These are phyloP conservation scores for Daldinia eschscholtzii DNA, from an alignment of 2,329 filamentous ascomycete genomes.

Conservation along the genomic window DNA sequence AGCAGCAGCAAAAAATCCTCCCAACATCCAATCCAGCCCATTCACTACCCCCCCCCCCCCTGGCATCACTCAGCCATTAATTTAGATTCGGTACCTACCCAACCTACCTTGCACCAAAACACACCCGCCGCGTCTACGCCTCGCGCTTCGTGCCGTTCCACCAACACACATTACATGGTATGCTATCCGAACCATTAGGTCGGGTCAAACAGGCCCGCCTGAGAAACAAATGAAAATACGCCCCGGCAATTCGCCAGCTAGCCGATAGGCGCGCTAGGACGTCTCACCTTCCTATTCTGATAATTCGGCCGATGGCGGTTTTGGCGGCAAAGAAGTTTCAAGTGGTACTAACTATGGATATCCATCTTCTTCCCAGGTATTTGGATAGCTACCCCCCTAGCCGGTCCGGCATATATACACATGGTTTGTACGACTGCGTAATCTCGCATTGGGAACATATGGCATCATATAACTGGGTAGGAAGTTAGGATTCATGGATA, in stretches of 20 bases:
- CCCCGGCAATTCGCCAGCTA: constrained; percentile 14
- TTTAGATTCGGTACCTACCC: background rate
- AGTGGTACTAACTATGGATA: background rate
- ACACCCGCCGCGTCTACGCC: background rate
- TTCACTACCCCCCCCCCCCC: background rate
- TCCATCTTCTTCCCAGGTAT: background rate
- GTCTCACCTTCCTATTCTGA: constrained; percentile 32
- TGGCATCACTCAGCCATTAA: background rate
- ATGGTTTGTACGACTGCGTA: constrained; percentile 10
- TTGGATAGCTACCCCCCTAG: background rate
- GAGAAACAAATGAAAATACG: background rate
- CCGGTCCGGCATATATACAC: too few relatives aligned
- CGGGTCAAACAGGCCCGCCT: constrained; percentile 12
- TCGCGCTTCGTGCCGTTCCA: constrained; percentile 2
- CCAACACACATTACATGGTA: constrained; percentile 23
- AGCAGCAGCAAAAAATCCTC: constrained; percentile 11
- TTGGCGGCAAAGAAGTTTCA: background rate
- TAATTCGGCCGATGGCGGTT: constrained; percentile 18
- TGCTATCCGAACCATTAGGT: constrained; percentile 26
- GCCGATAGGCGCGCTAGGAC: constrained; percentile 9
- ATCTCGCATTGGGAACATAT: constrained; percentile 6
- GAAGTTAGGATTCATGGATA: constrained; percentile 2
- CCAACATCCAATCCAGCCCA: background rate
- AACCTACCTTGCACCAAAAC: background rate
- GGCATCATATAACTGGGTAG: background rate